Conservation (phyloP, 306 rosid genomes). For the Cucurbita argyrosperma region DNA sequence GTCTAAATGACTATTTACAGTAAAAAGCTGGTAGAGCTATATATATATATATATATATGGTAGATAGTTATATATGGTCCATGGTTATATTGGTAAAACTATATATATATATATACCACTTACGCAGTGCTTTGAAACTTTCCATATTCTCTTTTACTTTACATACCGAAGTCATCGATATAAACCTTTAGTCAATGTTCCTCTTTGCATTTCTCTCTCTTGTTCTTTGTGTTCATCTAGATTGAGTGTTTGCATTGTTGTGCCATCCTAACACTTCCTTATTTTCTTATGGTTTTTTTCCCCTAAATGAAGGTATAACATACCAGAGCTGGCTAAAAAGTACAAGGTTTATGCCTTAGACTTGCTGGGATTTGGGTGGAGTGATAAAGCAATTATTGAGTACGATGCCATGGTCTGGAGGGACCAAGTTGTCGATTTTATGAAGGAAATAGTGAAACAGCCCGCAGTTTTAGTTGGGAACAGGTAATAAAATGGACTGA, state of each 20-base stretch:
- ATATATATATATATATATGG: too few relatives aligned
- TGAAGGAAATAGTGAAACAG: slow-evolving; percentile 82
- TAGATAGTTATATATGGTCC: too few relatives aligned
- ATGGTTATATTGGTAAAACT: too few relatives aligned
- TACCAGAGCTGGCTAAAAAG: slow-evolving; percentile 76
- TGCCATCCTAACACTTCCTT: background rate
- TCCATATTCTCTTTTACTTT: too few relatives aligned
- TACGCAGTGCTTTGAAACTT: too few relatives aligned
- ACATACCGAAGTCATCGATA: too few relatives aligned
- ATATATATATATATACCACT: too few relatives aligned
- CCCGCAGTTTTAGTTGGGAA: slow-evolving; percentile 78
- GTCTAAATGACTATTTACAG: too few relatives aligned
- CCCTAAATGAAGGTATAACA: slow-evolving; percentile 49
- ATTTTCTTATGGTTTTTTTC: background rate
- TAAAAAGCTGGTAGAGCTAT: too few relatives aligned
- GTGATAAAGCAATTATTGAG: slow-evolving; percentile 88
- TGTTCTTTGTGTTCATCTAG: too few relatives aligned
- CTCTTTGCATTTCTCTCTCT: too few relatives aligned
- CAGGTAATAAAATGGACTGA: slow-evolving; percentile 29
- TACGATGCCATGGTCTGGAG: slow-evolving; percentile 90
- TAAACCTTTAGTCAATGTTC: too few relatives aligned
- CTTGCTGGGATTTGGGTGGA: slow-evolving; percentile 97
- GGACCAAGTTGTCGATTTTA: slow-evolving; percentile 75
- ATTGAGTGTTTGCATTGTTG: background rate
- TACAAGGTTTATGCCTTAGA: slow-evolving; percentile 87